Conservation (phyloP, 2,329 filamentous ascomycete species). For the Neoarthrinium moseri region DNA sequence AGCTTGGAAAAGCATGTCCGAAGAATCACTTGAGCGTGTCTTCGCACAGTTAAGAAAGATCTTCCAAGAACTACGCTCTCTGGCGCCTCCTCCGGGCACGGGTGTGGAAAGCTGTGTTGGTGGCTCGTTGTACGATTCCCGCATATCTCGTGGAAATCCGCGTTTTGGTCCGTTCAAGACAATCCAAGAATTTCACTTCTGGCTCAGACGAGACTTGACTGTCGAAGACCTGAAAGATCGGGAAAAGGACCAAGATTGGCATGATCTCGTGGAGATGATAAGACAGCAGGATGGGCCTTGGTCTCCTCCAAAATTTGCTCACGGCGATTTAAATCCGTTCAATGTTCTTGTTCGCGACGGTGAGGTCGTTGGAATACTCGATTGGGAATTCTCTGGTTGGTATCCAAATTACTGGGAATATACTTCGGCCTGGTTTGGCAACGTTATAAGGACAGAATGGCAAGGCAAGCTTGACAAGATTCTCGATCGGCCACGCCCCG, state of each 20-base stretch:
- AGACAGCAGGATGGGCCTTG: conserved; percentile 31
- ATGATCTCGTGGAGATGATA: conserved; percentile 31
- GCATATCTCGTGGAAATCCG: background rate
- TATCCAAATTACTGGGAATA: conserved; percentile 35
- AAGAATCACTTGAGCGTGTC: background rate
- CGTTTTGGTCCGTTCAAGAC: conserved; percentile 4
- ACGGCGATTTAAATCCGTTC: conserved; percentile 40
- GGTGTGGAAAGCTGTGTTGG: conserved; percentile 2
- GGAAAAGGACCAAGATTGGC: background rate
- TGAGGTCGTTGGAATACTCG: conserved; percentile 41
- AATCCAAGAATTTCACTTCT: conserved; percentile 9
- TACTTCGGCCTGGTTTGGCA: conserved; percentile 1
- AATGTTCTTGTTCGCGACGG: conserved; percentile 42
- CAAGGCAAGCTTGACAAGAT: conserved; percentile 27
- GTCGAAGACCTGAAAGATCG: background rate
- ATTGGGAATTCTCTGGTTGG: conserved; percentile 33
- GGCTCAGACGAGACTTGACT: conserved; percentile 2
- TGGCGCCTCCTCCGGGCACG: background rate
- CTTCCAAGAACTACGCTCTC: background rate
- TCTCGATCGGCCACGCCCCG: conserved; percentile 32
- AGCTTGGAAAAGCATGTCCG: conserved; percentile 12
- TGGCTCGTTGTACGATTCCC: background rate
- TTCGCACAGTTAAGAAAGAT: background rate
- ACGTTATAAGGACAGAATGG: conserved; percentile 33
- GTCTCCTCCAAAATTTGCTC: conserved; percentile 31